phyloP scores from a whole-genome alignment of 2,329 filamentous ascomycete species.

The Eutypella sp. region DNA sequence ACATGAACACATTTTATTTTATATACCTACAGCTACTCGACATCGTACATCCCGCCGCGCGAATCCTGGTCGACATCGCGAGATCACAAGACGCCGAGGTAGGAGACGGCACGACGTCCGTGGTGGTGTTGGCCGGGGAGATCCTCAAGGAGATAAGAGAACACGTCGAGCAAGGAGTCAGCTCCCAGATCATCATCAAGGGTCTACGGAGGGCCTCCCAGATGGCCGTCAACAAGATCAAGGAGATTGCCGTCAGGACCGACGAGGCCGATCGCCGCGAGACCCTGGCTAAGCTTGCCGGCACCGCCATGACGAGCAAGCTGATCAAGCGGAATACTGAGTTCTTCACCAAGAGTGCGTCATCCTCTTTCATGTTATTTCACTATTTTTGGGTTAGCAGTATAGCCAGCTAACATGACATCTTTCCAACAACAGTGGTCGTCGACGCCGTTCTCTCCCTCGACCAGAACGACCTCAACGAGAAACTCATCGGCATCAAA shows the following conservation, averaged over 20 bases:
- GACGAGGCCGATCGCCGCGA: conserved; percentile 79
- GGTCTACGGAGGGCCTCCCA: conserved; percentile 79
- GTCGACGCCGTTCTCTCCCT: conserved; percentile 93
- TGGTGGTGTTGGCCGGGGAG: conserved; percentile 95
- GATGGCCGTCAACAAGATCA: conserved; percentile 97
- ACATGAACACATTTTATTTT: too few relatives aligned
- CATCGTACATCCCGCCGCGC: conserved; percentile 94
- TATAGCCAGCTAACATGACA: too few relatives aligned
- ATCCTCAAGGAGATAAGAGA: conserved; percentile 96
- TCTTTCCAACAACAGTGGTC: too few relatives aligned
- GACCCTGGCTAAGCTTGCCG: conserved; percentile 83
- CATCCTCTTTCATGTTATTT: too few relatives aligned
- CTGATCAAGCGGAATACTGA: conserved; percentile 94
- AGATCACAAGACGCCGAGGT: conserved; percentile 99
- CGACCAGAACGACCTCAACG: conserved; percentile 94
- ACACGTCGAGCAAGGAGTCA: conserved; percentile 92
- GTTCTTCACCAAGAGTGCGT: conserved; percentile 99
- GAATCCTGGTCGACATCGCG: conserved; percentile 96
- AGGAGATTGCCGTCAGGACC: conserved; percentile 89
- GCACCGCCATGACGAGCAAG: conserved; percentile 98
- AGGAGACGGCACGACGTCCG: conserved; percentile 94
- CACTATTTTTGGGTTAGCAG: too few relatives aligned
- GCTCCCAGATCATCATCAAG: conserved; percentile 97
- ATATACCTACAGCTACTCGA: conserved; percentile 73
- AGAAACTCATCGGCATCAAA: conserved; percentile 97